Evolutionary conservation across 768 basidiomycete species (phyloP).

Genomic region (Lactarius psammicola): DNA sequence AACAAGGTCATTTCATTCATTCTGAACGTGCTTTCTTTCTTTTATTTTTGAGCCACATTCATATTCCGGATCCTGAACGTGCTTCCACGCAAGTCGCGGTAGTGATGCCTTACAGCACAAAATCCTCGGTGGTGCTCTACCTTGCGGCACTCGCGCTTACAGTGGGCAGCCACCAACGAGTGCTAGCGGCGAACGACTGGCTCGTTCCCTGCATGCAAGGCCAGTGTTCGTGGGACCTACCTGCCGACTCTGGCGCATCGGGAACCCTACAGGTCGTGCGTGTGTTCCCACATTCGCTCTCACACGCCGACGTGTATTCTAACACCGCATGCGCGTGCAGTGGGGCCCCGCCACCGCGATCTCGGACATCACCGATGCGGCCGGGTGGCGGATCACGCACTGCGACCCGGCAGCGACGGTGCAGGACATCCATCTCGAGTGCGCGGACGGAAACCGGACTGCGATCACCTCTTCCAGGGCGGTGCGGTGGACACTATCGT

Average conservation of each 20-base stretch:
- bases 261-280: constrained; percentile 19
- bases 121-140: neutral
- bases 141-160: constrained; percentile 1
- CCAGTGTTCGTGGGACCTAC: constrained; percentile 19
- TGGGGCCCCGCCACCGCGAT: constrained; percentile 20
- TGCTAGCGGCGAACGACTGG: constrained; percentile 19
- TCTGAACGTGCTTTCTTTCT: too few relatives aligned
- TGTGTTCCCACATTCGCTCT: neutral
- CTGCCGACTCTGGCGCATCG: neutral
- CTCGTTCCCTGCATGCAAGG: constrained; percentile 13
- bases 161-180: neutral
- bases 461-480: constrained; percentile 28
- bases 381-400: constrained; percentile 14
- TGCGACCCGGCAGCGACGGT: constrained; percentile 4
- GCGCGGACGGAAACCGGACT: constrained; percentile 5
- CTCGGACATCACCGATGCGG: constrained; percentile 19
- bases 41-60: too few relatives aligned
- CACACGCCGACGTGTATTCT: neutral
- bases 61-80: too few relatives aligned
- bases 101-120: neutral
- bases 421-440: constrained; percentile 15
- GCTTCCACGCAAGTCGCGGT: neutral
- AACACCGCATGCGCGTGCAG: neutral
- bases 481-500: constrained; percentile 28
- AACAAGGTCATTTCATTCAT: neutral